Base-by-base conservation (phyloP, 2,329 filamentous ascomycete genomes). In the Colletotrichum phormii region DNA sequence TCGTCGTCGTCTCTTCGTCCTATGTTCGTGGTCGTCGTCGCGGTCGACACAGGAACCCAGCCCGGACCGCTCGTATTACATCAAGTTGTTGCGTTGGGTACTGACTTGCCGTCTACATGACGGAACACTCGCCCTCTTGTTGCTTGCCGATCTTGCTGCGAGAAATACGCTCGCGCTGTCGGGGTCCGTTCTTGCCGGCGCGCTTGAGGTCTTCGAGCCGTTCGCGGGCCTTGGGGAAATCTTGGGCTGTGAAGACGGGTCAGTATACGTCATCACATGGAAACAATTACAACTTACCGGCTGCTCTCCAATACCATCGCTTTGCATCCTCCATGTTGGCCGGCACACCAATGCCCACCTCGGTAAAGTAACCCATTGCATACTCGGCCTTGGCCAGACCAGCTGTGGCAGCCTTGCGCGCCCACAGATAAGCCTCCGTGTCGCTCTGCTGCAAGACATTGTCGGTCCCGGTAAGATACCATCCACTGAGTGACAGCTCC, bases 301-400 rank as follows among this genome's bases (percentile, higher is more conserved):
- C 97, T 83, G 97, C 95, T 81, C 96, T 89, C 89, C 95, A 98
- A 84, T 99, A 99, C 97, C 97, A 99, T 77, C 95, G 90, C 87
- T 97, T 98, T 26, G 96, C 97, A 84, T 98, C 97, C 78, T 99
- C 97, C 77, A 98, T 79, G 81, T 96, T 97, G 9, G 93, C 91
- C 18, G 92, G 88, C 75, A 94, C 92, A 35, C 97, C 97, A 77
- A 99, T 98, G 13, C 97, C 97, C 61, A 97, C 92, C 83, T 99
- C 97, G 0, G 94, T 97, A 80, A 97, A 98, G 83, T 98, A 98
- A 0, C 97, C 97, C 93, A 99, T 98, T 0, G 96, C 97, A 83
- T 98, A 98, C 84, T 98, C 94, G 0, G 97, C 97, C 86, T 98
- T 99, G 8, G 95, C 92, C 49, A 98, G 84, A 3, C 96, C 95